Conservation (phyloP, 2,329 filamentous ascomycete genomes). For the Cadophora gregata region DNA sequence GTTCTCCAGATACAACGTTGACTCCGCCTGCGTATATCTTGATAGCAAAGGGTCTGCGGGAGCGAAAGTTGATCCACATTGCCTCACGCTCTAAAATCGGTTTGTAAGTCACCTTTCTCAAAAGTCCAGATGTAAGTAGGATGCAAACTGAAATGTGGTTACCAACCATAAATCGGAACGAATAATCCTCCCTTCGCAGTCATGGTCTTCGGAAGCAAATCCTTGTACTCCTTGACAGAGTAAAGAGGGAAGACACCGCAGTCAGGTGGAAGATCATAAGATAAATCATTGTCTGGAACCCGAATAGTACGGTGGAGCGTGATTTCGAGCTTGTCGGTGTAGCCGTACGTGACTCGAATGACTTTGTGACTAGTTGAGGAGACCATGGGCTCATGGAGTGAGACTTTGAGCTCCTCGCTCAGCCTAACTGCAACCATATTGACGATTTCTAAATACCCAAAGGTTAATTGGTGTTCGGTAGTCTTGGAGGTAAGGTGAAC, state of each 20-base stretch:
- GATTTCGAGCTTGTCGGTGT: slow-evolving; percentile 36
- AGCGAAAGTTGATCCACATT: slow-evolving; percentile 50
- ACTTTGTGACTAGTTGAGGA: background rate
- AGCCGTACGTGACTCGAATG: slow-evolving; percentile 13
- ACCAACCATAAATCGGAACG: slow-evolving; percentile 50
- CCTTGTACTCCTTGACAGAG: slow-evolving; percentile 44
- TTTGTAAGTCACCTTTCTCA: background rate
- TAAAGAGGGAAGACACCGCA: slow-evolving; percentile 50
- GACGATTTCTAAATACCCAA: background rate
- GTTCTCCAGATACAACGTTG: slow-evolving; percentile 49
- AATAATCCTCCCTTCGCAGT: slow-evolving; percentile 51
- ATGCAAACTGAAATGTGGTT: too few relatives aligned
- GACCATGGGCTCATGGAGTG: background rate
- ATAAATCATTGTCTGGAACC: slow-evolving; percentile 48
- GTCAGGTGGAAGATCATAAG: slow-evolving; percentile 46
- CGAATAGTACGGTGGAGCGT: slow-evolving; percentile 50
- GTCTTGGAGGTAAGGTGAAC: too few relatives aligned
- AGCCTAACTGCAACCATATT: background rate
- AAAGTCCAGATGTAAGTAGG: background rate
- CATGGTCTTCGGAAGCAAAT: slow-evolving; percentile 46
- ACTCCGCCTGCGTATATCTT: slow-evolving; percentile 50
- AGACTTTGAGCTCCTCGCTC: slow-evolving; percentile 2
- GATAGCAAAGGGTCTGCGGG: slow-evolving; percentile 44
- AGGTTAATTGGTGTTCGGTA: too few relatives aligned
- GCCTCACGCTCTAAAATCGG: slow-evolving; percentile 46